A percentile compares a stretch with the other conserved stretches of the same genome.
Evolutionary conservation across 148 eudicot species (phyloP).

Genomic region (Vaccinium macrocarpon): DNA sequence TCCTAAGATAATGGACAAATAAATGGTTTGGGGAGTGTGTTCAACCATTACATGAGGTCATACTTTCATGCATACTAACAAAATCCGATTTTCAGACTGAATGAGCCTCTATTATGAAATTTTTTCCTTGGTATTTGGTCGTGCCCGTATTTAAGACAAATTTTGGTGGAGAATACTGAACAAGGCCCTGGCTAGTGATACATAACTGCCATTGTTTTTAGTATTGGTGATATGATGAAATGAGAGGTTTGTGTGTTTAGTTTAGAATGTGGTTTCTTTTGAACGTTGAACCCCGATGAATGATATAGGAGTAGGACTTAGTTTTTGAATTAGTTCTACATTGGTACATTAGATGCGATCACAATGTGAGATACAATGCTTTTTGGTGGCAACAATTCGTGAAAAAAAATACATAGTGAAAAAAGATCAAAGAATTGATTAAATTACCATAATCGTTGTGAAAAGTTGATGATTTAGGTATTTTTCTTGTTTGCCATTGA

Average conservation of each 20-base stretch:
- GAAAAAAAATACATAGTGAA: neutral
- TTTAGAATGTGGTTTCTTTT: neutral
- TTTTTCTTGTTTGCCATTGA: neutral
- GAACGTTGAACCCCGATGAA: neutral
- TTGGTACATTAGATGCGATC: neutral
- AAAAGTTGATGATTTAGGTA: neutral
- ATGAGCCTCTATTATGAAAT: neutral
- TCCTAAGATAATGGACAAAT: neutral
- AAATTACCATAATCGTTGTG: neutral
- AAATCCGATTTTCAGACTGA: neutral
- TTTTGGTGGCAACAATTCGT: neutral
- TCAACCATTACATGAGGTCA: neutral
- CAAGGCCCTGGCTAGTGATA: neutral
- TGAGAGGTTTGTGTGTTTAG: neutral
- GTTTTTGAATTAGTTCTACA: neutral
- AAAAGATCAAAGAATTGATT: neutral
- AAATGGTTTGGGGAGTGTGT: neutral
- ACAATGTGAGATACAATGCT: neutral
- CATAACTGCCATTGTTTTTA: neutral
- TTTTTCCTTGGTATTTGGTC: neutral
- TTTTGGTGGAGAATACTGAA: neutral
- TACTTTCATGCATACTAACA: neutral
- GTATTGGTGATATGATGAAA: neutral
- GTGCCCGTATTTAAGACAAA: neutral
- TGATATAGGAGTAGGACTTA: neutral